A percentile compares a stretch with the other conserved stretches of the same genome.
These are phyloP conservation scores for Vigna mungo DNA, from an alignment of 306 rosid genomes.

Conservation along the genomic window DNA sequence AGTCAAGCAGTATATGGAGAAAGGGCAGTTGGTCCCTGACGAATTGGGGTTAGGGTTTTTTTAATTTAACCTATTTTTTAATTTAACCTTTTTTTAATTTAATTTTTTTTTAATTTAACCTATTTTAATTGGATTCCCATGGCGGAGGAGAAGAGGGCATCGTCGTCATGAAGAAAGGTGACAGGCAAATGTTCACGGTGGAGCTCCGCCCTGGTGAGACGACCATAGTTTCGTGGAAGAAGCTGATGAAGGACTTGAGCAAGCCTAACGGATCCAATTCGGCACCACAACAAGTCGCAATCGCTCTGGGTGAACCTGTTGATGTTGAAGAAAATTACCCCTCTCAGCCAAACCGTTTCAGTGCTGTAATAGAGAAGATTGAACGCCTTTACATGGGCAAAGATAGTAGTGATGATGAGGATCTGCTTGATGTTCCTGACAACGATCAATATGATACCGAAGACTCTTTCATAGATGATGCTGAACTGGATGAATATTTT, in stretches of 20 bases:
- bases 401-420: slow-evolving; percentile 96
- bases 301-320: slow-evolving; percentile 78
- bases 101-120: too few relatives aligned
- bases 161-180: slow-evolving; percentile 81
- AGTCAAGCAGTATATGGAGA: too few relatives aligned
- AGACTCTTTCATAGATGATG: slow-evolving; percentile 97
- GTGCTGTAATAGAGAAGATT: slow-evolving; percentile 97
- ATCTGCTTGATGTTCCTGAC: slow-evolving; percentile 74
- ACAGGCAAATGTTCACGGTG: slow-evolving; percentile 87
- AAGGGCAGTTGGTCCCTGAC: too few relatives aligned
- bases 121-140: slow-evolving; percentile 39
- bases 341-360: slow-evolving; percentile 83
- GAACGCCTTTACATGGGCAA: slow-evolving; percentile 97
- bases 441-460: slow-evolving; percentile 98
- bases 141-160: slow-evolving; percentile 73
- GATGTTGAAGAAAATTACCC: slow-evolving; percentile 73
- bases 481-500: slow-evolving; percentile 98
- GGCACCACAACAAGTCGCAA: slow-evolving; percentile 64
- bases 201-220: slow-evolving; percentile 99
- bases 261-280: slow-evolving; percentile 64
- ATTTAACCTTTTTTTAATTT: too few relatives aligned
- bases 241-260: slow-evolving; percentile 80
- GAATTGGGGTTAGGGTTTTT: too few relatives aligned
- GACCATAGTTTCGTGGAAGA: slow-evolving; percentile 99
- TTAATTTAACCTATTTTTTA: too few relatives aligned